Percentiles rank a stretch among this genome's conserved stretches.
Conservation (phyloP, 495 filamentous ascomycete species). For the Podospora conica region DNA sequence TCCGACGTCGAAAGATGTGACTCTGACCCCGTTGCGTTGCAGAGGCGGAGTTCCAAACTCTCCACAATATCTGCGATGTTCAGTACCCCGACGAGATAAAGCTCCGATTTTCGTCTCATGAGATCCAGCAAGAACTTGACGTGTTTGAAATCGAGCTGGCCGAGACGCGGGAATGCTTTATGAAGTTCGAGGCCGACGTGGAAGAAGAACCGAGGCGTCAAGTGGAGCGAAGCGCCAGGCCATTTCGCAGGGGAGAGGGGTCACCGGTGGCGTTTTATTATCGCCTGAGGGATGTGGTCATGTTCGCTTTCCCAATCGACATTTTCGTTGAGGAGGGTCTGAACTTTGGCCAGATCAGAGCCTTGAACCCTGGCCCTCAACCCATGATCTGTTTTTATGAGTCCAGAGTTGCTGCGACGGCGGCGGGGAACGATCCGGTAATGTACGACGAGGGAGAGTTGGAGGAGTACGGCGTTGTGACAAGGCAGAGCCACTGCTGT, state of each 20-base stretch:
- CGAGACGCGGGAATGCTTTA: not conserved
- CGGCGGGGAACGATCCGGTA: not conserved
- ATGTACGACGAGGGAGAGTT: not conserved
- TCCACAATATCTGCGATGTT: not conserved
- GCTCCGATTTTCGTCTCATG: not conserved
- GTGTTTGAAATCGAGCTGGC: not conserved
- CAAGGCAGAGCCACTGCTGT: no score
- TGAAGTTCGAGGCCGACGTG: not conserved
- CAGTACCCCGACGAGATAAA: not conserved
- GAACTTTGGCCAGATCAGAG: not conserved
- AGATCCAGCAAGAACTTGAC: not conserved
- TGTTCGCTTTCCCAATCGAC: not conserved
- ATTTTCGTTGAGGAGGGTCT: not conserved
- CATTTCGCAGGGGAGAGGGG: not conserved
- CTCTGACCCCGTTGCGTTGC: not conserved
- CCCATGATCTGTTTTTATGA: not conserved
- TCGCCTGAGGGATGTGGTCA: not conserved
- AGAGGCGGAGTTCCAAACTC: not conserved
- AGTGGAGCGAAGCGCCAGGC: not conserved
- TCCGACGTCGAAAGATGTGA: not conserved
- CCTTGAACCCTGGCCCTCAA: not conserved
- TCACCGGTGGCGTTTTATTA: not conserved
- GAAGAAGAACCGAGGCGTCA: not conserved
- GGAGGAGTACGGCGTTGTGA: not conserved
- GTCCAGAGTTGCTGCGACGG: not conserved